Conservation (phyloP, 2,329 filamentous ascomycete genomes). For the Calcarisporium arbuscula region DNA sequence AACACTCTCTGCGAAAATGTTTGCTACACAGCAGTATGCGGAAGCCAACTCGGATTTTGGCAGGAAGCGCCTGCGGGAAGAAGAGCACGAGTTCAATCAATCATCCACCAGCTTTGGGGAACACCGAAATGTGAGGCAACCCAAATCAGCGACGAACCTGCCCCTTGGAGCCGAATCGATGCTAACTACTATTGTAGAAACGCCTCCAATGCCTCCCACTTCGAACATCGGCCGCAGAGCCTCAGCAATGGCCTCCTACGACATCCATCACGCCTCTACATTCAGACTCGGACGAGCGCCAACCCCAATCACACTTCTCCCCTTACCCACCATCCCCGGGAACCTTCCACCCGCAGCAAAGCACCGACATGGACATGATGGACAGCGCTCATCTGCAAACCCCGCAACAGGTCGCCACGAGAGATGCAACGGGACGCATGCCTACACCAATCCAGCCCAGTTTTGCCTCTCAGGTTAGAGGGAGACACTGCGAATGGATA, state of each 20-base stretch:
- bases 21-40: slow-evolving; percentile 26
- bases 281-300: slow-evolving; percentile 32
- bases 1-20: slow-evolving; percentile 28
- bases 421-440: slow-evolving; percentile 37
- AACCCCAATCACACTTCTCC: slow-evolving; percentile 23
- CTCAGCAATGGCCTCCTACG: slow-evolving; percentile 21
- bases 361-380: slow-evolving; percentile 47
- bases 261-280: slow-evolving; percentile 33
- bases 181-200: slow-evolving; percentile 35
- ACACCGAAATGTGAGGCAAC: slow-evolving; percentile 40
- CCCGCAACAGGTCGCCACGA: slow-evolving; percentile 6
- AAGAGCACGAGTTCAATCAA: slow-evolving; percentile 34
- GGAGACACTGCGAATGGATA: slow-evolving; percentile 43
- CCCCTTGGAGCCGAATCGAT: slow-evolving; percentile 1
- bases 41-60: slow-evolving; percentile 25
- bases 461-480: slow-evolving; percentile 49
- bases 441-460: slow-evolving; percentile 55
- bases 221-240: slow-evolving; percentile 34
- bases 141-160: neutral
- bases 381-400: slow-evolving; percentile 27
- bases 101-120: slow-evolving; percentile 38
- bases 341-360: slow-evolving; percentile 12
- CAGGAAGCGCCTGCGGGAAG: slow-evolving; percentile 41
- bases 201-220: slow-evolving; percentile 47
- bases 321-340: slow-evolving; percentile 23